Evolutionary conservation across 495 filamentous ascomycete species (phyloP), one percentile per base, ranked within the genome.

Genomic region (Penicillium verhagenii): DNA sequence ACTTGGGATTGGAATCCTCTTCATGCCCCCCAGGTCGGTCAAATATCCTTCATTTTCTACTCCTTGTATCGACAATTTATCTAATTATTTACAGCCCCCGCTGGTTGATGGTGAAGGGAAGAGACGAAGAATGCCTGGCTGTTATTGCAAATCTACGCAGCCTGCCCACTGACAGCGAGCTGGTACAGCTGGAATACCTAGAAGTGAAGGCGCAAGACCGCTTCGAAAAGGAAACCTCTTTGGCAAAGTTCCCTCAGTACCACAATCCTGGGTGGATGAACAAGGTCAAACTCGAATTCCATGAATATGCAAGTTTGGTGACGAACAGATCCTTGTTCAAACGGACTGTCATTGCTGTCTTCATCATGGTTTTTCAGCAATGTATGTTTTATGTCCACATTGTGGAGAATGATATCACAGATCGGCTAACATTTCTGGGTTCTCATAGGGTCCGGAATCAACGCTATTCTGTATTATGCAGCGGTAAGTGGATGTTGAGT

Each of bases 21-120:
- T 87, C 69, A 82, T 89, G 60, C 89, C 89, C 9, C 28, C 28
- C 9, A 31, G 28, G 28, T 31, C 3, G 28, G 28, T 31, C 1
- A 11, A 31, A 31, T n/a, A 31, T 31, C 2, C 3, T 11, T 2
- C 6, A 31, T 11, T 11, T 31, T 1, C 6, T 31, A 31, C 28
- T 9, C 9, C 28, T 10, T 8, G 3, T 0, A 31, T 31, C 9
- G 7, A 8, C 28, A 31, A 31, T 8, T 11, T 31, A 11, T 10
- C 13, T 10, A 8, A 10, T 31, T 11, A n/a, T 11, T 9, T 80
- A 83, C 63, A 87, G 82, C 20, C 89, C 89, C 1, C 80, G 89
- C 52, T 92, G 89, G 89, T 72, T 92, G 20, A 89, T 88, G 16
- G 78, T 79, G 59, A 84, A 89, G 69, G 85, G 88, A 61, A 79